These are phyloP conservation scores for Lodderomyces parapsilosis DNA, from an alignment of 1,139 yeast species.

Conservation along the genomic window DNA sequence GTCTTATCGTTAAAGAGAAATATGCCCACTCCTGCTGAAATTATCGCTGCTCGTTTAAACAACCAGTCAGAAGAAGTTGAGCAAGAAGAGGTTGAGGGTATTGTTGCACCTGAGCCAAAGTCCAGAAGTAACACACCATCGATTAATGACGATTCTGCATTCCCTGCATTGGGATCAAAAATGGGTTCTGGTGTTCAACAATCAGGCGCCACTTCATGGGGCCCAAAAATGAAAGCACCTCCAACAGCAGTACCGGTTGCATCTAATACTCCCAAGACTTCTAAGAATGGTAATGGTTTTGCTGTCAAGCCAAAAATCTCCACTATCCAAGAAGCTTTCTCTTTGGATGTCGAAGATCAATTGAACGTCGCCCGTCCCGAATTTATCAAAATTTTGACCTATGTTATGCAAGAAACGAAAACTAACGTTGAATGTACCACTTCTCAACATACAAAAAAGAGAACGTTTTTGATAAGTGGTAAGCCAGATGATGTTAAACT, in stretches of 20 bases:
- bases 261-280: conserved; percentile 22
- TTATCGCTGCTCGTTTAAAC: conserved; percentile 53
- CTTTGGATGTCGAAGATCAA: conserved; percentile 67
- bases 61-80: conserved; percentile 16
- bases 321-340: conserved; percentile 71
- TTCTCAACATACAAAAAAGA: conserved; percentile 70
- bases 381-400: conserved; percentile 59
- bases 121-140: conserved; percentile 18
- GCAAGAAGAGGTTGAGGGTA: conserved; percentile 8
- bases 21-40: conserved; percentile 62
- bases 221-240: conserved; percentile 37
- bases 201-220: conserved; percentile 23
- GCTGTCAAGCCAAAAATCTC: conserved; percentile 22
- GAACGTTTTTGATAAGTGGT: conserved; percentile 87
- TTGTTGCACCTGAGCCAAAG: conserved; percentile 8
- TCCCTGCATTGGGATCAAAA: conserved; percentile 64
- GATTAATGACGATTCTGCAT: conserved; percentile 55
- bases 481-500: conserved; percentile 61
- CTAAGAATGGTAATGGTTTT: conserved; percentile 16
- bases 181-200: conserved; percentile 18
- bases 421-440: conserved; percentile 84
- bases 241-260: conserved; percentile 23
- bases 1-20: background rate
- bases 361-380: conserved; percentile 63
- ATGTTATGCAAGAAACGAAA: conserved; percentile 58